Evolutionary conservation across 345 rosid genomes (phyloP), one percentile per base, ranked within the genome.

Genomic region (Pseudoturritis turrita): DNA sequence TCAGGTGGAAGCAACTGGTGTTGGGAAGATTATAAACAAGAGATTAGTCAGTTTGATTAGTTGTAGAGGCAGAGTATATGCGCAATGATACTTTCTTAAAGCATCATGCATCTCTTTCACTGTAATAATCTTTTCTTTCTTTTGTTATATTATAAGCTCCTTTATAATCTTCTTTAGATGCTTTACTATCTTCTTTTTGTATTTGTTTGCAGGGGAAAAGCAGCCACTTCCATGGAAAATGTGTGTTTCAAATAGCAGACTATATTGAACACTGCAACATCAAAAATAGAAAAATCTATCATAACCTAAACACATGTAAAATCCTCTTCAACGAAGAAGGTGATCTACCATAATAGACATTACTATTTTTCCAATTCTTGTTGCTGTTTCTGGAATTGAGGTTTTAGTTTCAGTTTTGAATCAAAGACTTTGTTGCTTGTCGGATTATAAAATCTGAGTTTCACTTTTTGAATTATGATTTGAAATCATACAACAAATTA

Each of bases 171-270:
- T n/a, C n/a, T n/a, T n/a, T 70, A 37, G 47, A 56, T 62, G 15
- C 2, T 47, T 76, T 28, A 70, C 51, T 8, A 2, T 77, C 65
- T 21, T 66, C 18, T 66, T 23, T 49, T 1, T 56, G 46, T 62
- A 10, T 66, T 10, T 13, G 10, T 64, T 45, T 52, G 12, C 65
- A 93, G 98, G 98, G 98, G 98, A 94, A 59, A 91, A 87, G 40
- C 96, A 94, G 74, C 96, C 97, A 39, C 84, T 94, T 77, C 92
- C 97, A 45, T 94, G 98, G 98, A 95, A 94, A 53, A 89, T 94
- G 97, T 95, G 98, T 17, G 89, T 89, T n/a, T 28, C 78, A 96
- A 81, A 88, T 91, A n/a, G 96, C 97, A 25, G 78, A 79, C 77
- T 74, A 83, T 74, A 86, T 94, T 77, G 95, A 86, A 70, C 86